Conservation (phyloP, 139 green algal genomes). For the Tetradesmus obliquus region DNA sequence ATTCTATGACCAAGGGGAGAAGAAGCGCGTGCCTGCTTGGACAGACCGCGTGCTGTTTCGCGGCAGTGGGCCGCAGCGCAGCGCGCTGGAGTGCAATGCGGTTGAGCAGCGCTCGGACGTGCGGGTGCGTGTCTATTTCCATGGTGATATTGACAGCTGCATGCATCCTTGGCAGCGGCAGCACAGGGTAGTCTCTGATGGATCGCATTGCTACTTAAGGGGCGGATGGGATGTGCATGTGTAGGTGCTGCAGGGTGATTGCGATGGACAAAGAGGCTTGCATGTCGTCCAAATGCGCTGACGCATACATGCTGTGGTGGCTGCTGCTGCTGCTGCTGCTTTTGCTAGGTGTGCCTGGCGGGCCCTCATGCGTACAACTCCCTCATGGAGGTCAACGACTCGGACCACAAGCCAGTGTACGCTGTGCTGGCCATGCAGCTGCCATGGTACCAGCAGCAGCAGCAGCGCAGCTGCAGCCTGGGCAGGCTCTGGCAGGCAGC, state of each 20-base stretch:
- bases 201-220: too few relatives aligned
- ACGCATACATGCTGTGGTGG: background rate
- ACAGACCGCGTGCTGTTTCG: conserved; percentile 96
- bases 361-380: conserved; percentile 61
- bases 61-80: conserved; percentile 55
- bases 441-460: conserved; percentile 63
- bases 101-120: conserved; percentile 23
- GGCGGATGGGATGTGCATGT: background rate
- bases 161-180: background rate
- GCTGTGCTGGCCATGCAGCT: conserved; percentile 65
- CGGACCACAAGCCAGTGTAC: conserved; percentile 94
- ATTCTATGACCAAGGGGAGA: conserved; percentile 73
- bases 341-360: background rate
- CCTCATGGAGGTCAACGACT: conserved; percentile 85
- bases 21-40: conserved; percentile 88
- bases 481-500: conserved; percentile 13
- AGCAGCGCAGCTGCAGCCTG: background rate
- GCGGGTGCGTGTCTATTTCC: background rate
- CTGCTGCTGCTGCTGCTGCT: conserved; percentile 4
- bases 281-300: background rate
- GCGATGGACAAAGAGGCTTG: background rate
- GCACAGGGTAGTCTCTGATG: background rate
- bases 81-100: conserved; percentile 26
- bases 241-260: background rate
- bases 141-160: background rate